Base-by-base conservation (phyloP, 768 basidiomycete genomes). In the Dioszegia aurantiaca region DNA sequence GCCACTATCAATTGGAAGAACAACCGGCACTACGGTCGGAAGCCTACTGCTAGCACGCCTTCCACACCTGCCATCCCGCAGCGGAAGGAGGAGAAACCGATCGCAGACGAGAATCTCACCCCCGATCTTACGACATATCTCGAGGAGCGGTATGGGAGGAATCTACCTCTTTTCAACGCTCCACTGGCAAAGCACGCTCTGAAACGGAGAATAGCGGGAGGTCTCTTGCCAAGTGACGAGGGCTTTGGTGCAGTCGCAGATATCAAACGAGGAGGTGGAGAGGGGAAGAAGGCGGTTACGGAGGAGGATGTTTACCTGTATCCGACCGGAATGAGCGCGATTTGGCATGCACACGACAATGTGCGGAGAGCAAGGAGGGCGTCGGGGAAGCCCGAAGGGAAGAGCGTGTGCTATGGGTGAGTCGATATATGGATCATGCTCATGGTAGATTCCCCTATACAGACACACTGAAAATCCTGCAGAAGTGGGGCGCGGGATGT, bases 401-500 rank as follows among this genome's bases (percentile, higher is more conserved):
- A 93, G 79, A 93, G 89, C 66, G 83, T 93, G 28, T 94, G 90
- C 70, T 97, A 94, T 67, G 94, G 94, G 93, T 94, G 68, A 62
- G 86, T 77, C 12, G 17, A 6, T 31, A 6, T 19, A n/a, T n/a
- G 16, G 42, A 17, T 0, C 30, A n/a, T 16, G 21, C 46, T 43
- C 19, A 51, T 55, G 10, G n/a, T 54, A 95, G 93, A 16, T 99
- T 97, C 77, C 87, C 92, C 0, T 99, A 97, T 74, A 89, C 85
- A 9, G 94, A 98, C 72, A 97, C 94, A 4, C 83, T 94, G 58
- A 97, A 97, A 76, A 83, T 93, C 39, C 80, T 98, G 1, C 81
- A 92, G 66, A 97, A 99, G 77, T 98, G 92, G 91, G 94, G 94
- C 1, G 89, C 89, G 2, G 94, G 94, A 1, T 90, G 86, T 63